Conservation (phyloP, 306 rosid genomes). For the Cicer chorassanicum region DNA sequence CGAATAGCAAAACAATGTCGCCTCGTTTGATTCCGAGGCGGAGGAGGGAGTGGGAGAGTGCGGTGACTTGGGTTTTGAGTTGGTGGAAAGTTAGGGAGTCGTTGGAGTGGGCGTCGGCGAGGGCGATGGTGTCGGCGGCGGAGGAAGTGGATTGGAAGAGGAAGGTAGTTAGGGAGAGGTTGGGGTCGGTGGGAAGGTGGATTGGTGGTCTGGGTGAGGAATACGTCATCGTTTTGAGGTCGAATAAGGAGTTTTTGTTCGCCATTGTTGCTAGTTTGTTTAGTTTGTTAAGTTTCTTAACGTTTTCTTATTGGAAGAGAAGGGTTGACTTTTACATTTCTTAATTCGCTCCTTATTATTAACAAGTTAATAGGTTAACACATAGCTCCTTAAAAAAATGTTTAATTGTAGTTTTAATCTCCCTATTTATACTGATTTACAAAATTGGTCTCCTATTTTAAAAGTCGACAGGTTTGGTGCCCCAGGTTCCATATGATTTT, state of each 20-base stretch:
- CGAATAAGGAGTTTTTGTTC: constrained; percentile 34
- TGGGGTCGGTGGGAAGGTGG: constrained; percentile 48
- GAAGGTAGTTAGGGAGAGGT: constrained; percentile 57
- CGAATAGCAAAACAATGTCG: constrained; percentile 49
- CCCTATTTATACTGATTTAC: no score
- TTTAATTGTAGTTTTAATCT: no score
- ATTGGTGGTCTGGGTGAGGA: constrained; percentile 53
- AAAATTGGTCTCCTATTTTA: no score
- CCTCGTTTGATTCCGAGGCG: constrained; percentile 33
- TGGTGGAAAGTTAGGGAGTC: constrained; percentile 52
- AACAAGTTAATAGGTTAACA: no score
- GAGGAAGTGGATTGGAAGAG: constrained; percentile 53
- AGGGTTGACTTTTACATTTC: background rate
- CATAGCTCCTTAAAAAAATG: no score
- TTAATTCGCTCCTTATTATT: background rate
- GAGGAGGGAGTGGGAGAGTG: constrained; percentile 39
- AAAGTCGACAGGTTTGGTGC: no score
- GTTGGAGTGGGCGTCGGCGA: constrained; percentile 46
- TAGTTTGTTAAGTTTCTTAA: background rate
- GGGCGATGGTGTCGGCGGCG: constrained; percentile 41
- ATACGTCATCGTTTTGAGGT: constrained; percentile 46
- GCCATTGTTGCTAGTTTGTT: constrained; percentile 38
- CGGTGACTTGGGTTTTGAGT: constrained; percentile 45
- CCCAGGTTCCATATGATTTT: no score
- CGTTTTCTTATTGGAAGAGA: background rate